Evolutionary conservation across 345 rosid species (phyloP).

Genomic region (Salix suchowensis): DNA sequence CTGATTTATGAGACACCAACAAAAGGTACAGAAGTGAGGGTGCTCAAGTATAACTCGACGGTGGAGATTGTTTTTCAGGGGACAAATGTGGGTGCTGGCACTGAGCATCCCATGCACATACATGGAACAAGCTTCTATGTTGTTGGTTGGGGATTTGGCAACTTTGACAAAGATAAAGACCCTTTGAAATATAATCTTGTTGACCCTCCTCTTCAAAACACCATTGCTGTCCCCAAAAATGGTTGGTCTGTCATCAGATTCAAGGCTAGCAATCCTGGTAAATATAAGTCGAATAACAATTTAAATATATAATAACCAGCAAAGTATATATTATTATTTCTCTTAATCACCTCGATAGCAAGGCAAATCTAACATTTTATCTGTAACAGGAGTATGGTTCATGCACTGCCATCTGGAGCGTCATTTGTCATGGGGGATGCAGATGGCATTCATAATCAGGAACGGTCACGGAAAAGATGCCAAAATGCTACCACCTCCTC

Average conservation of each 20-base stretch:
- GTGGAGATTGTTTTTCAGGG: constrained; percentile 38
- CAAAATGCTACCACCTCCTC: constrained; percentile 46
- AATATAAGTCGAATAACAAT: too few species aligned
- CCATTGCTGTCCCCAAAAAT: constrained; percentile 5
- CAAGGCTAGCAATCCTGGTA: constrained; percentile 10
- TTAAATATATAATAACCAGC: background rate
- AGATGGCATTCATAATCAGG: constrained; percentile 46
- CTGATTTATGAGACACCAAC: constrained; percentile 37
- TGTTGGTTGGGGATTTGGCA: constrained; percentile 18
- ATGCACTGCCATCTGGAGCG: constrained; percentile 63
- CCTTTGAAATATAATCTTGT: constrained; percentile 25
- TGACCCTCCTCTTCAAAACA: constrained; percentile 20
- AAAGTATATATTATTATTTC: background rate
- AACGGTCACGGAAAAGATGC: constrained; percentile 34
- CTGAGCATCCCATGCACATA: constrained; percentile 38
- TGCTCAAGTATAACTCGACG: constrained; percentile 19
- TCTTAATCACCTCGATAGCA: background rate
- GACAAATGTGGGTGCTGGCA: constrained; percentile 25
- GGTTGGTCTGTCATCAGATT: constrained; percentile 14
- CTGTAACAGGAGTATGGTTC: constrained; percentile 57
- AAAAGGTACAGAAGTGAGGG: constrained; percentile 32
- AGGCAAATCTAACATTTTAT: background rate
- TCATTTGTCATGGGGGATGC: constrained; percentile 66
- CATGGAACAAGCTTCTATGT: constrained; percentile 33
- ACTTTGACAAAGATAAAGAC: constrained; percentile 23